Conservation (phyloP, 2,329 filamentous ascomycete genomes). For the Lecanicillium sp. region DNA sequence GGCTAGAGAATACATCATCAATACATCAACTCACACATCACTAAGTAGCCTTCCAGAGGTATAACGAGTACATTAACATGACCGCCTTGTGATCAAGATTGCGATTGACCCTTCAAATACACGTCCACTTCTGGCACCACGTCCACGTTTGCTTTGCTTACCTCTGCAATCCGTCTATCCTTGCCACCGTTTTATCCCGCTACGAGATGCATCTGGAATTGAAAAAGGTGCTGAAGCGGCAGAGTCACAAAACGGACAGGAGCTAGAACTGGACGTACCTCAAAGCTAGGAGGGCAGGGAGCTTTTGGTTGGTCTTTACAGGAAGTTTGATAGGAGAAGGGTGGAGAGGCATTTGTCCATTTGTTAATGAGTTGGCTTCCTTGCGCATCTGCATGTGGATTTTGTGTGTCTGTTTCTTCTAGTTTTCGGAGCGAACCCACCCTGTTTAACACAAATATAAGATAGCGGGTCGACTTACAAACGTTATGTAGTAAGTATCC, state of each 20-base stretch:
- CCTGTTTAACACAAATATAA: no score
- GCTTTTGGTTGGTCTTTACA: background rate
- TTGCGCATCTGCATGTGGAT: no score
- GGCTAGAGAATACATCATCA: no score
- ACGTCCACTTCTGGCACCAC: background rate
- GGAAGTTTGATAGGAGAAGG: background rate
- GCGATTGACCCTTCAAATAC: no score
- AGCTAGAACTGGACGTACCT: background rate
- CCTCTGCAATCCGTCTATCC: background rate
- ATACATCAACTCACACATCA: no score
- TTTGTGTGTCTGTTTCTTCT: no score
- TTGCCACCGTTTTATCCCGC: background rate
- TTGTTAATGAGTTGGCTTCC: background rate
- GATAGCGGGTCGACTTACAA: no score
- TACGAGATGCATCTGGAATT: background rate
- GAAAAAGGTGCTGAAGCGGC: background rate
- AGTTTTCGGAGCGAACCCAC: no score
- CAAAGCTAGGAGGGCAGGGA: background rate
- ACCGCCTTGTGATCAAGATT: no score
- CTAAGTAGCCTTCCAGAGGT: no score
- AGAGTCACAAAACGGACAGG: background rate
- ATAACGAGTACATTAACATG: no score
- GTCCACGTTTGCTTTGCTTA: background rate
- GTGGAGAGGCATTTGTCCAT: background rate
- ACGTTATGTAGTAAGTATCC: no score